A percentile compares a stretch with the other conserved stretches of the same genome.
Evolutionary conservation across 1,284 basidiomycete genomes (phyloP).

Genomic region (Moesziomyces aphidis): DNA sequence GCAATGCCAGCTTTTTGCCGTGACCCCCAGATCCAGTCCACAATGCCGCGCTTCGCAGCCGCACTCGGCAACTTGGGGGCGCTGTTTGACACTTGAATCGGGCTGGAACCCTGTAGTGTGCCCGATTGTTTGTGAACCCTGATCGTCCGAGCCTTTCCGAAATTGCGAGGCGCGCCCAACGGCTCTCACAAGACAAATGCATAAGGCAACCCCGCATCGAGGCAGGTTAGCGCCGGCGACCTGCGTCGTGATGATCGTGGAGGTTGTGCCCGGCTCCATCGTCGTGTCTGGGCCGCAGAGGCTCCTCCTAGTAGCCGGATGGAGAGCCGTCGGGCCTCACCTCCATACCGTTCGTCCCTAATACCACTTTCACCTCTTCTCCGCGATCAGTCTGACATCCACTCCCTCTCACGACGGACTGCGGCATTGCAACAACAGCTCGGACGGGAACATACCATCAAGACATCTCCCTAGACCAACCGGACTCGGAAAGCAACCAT

Average conservation of each 20-base stretch:
- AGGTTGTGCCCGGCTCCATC: background rate
- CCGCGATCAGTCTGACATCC: background rate
- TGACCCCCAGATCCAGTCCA: too few species aligned
- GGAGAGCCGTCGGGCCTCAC: background rate
- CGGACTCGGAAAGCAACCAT: constrained; percentile 16
- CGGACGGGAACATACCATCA: background rate
- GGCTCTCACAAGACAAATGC: constrained; percentile 2
- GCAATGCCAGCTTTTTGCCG: too few species aligned
- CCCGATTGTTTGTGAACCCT: background rate
- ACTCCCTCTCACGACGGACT: background rate
- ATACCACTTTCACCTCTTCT: background rate
- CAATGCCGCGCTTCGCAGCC: too few species aligned
- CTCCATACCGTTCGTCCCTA: background rate
- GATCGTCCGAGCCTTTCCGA: background rate
- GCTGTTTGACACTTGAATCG: too few species aligned
- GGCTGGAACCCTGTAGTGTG: too few species aligned
- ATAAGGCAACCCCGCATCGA: background rate
- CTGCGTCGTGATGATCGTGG: background rate
- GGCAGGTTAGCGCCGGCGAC: background rate
- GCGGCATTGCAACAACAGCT: too few species aligned
- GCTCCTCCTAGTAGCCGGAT: background rate
- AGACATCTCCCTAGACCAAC: background rate
- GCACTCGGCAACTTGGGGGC: too few species aligned
- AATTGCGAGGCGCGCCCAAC: background rate
- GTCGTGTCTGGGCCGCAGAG: background rate